Evolutionary conservation across 441 rosid species (phyloP).

Genomic region (Adansonia madagascariensis): DNA sequence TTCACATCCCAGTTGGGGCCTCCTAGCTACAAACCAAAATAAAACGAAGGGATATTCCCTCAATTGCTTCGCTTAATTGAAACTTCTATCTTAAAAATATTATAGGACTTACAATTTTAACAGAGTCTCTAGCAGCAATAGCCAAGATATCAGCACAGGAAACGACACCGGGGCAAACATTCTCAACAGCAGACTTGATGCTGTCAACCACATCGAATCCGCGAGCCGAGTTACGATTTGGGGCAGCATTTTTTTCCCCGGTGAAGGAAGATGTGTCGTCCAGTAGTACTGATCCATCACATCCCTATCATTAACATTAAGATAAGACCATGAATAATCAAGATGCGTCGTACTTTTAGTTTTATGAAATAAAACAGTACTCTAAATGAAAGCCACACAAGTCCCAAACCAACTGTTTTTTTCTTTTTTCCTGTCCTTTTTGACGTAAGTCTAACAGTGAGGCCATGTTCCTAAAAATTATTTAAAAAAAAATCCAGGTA

Average conservation of each 20-base stretch:
- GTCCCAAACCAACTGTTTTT: background rate
- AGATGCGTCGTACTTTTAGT: too few relatives aligned
- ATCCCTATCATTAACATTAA: slow-evolving; percentile 53
- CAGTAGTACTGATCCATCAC: slow-evolving; percentile 85
- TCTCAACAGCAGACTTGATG: slow-evolving; percentile 81
- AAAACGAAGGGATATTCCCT: background rate
- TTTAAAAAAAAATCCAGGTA: too few relatives aligned
- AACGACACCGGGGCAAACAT: slow-evolving; percentile 78
- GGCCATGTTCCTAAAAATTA: background rate
- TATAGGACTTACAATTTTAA: slow-evolving; percentile 47
- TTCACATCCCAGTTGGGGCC: slow-evolving; percentile 80
- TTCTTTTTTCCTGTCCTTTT: background rate
- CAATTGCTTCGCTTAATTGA: background rate
- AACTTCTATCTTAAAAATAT: background rate
- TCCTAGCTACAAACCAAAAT: slow-evolving; percentile 53
- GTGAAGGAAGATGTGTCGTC: slow-evolving; percentile 85
- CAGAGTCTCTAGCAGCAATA: slow-evolving; percentile 79
- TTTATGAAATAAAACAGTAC: background rate
- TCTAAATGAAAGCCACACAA: background rate
- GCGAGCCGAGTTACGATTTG: slow-evolving; percentile 74
- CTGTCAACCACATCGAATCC: slow-evolving; percentile 76
- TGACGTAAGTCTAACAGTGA: background rate
- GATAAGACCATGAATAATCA: background rate
- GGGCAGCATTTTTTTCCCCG: slow-evolving; percentile 78
- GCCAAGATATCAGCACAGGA: slow-evolving; percentile 95